Base-by-base conservation (phyloP, 2,329 filamentous ascomycete genomes). In the Achaetomium macrosporum region DNA sequence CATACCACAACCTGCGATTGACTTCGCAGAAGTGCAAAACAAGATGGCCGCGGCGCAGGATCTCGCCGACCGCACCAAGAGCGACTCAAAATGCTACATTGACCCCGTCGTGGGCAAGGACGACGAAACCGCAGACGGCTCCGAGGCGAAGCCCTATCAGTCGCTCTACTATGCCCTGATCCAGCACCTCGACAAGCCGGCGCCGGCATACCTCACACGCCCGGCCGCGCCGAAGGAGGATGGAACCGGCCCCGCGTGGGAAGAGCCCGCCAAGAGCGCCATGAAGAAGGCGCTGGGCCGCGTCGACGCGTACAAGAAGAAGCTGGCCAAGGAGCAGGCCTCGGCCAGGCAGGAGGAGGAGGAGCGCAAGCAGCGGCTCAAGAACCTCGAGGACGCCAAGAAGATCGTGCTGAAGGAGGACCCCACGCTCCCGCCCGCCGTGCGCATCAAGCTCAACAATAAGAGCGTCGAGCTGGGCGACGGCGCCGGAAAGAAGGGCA, bases 221-320 rank as follows among this genome's bases (percentile, higher is more conserved):
- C 86, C 78, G n/a, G 77, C 73, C 51, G 77, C 45, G 2, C 37
- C 78, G 61, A 78, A 78, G 66, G 83, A 83, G 57, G 87, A 63
- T 77, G 79, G 20, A 20, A 78, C 77, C 50, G 79, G 82, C 59
- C 71, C 85, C 59, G 79, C 83, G 62, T 96, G 86, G 87, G 92
- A 91, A 73, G 84, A 86, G 51, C 86, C 83, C 17, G 85, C 87
- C 56, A 95, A 93, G 75, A 87, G 86, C 55, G 89, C 88, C 19
- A 70, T 90, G 66, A 96, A 95, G 77, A 95, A 95, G 73, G 87
- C 86, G 4, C 82, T 82, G 73, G 84, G 83, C 68, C 83, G 83
- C 59, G 83, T 83, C 59, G 87, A 90, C 61, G 77, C 79, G 59
- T 83, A 88, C 70, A 87, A 89, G 79, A 91, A 90, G 79, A 95